phyloP scores from a whole-genome alignment of 257 asterid genomes.

The Solanum chmielewskii region DNA sequence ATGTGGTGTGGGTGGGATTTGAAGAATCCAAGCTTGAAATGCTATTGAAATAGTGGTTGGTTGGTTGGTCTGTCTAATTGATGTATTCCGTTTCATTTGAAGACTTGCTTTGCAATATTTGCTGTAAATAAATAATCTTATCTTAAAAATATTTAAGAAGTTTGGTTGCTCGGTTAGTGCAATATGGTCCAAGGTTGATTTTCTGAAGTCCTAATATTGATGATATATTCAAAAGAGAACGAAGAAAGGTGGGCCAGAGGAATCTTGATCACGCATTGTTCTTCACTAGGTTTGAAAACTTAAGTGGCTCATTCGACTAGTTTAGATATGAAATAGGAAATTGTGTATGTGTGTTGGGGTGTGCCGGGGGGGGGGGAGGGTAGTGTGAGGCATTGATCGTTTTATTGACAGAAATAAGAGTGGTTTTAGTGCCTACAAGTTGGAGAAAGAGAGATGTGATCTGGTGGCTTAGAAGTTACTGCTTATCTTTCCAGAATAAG shows the following conservation, averaged over 20 bases:
- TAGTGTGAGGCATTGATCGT: not conserved
- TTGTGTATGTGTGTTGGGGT: not conserved
- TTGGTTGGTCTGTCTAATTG: not conserved
- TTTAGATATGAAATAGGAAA: not conserved
- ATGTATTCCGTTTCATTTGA: not conserved
- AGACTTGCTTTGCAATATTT: not conserved
- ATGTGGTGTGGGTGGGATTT: not conserved
- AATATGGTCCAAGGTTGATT: not conserved
- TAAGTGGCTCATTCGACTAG: not conserved
- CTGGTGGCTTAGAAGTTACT: not conserved
- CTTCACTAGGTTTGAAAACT: not conserved
- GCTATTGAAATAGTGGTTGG: not conserved
- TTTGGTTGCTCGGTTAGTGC: not conserved
- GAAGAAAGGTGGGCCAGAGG: not conserved
- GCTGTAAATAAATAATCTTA: not conserved
- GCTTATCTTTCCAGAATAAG: not conserved
- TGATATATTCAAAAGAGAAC: not conserved
- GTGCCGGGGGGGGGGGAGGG: not conserved
- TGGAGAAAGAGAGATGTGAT: not conserved
- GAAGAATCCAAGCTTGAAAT: not conserved
- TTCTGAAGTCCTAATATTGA: not conserved
- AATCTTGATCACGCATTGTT: not conserved
- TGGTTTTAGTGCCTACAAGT: not conserved
- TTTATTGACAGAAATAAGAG: not conserved
- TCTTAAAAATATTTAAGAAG: not conserved